Evolutionary conservation across 768 basidiomycete species (phyloP).

Genomic region (Suillus tomentosus): DNA sequence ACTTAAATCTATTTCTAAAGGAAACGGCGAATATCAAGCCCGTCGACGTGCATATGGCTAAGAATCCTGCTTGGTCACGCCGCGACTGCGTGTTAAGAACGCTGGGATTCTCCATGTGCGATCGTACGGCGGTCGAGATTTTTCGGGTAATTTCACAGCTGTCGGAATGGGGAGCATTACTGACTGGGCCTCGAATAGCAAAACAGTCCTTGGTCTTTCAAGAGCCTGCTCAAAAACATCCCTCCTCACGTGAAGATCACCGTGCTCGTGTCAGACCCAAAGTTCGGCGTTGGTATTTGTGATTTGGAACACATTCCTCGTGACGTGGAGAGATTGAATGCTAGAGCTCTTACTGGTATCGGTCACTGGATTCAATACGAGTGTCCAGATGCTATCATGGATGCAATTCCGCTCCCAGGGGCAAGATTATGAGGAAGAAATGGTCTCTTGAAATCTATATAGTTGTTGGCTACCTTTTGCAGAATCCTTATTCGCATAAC

Average conservation of each 20-base stretch:
- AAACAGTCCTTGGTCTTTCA: slow-evolving; percentile 25
- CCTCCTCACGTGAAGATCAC: slow-evolving; percentile 18
- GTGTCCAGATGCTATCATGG: slow-evolving; percentile 24
- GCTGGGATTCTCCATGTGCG: slow-evolving; percentile 11
- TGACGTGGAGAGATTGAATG: slow-evolving; percentile 3
- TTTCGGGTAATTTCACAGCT: background rate
- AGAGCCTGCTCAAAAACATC: slow-evolving; percentile 1
- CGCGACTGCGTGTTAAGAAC: slow-evolving; percentile 19
- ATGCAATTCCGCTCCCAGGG: slow-evolving; percentile 8
- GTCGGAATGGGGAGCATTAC: background rate
- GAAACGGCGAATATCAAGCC: slow-evolving; percentile 2
- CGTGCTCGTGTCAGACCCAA: slow-evolving; percentile 23
- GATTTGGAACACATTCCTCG: slow-evolving; percentile 14
- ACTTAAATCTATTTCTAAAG: background rate
- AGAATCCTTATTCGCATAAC: background rate
- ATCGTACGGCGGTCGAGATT: background rate
- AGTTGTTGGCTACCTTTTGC: background rate
- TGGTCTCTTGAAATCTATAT: background rate
- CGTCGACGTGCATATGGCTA: background rate
- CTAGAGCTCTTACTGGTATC: slow-evolving; percentile 18
- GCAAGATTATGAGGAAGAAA: background rate
- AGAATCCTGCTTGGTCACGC: slow-evolving; percentile 24
- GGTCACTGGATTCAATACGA: slow-evolving; percentile 32
- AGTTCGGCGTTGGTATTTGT: background rate
- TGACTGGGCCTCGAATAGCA: background rate